Percentiles rank a stretch among this genome's conserved stretches.
Evolutionary conservation across 257 asterid genomes (phyloP).

Genomic region (Fraxinus excelsior): DNA sequence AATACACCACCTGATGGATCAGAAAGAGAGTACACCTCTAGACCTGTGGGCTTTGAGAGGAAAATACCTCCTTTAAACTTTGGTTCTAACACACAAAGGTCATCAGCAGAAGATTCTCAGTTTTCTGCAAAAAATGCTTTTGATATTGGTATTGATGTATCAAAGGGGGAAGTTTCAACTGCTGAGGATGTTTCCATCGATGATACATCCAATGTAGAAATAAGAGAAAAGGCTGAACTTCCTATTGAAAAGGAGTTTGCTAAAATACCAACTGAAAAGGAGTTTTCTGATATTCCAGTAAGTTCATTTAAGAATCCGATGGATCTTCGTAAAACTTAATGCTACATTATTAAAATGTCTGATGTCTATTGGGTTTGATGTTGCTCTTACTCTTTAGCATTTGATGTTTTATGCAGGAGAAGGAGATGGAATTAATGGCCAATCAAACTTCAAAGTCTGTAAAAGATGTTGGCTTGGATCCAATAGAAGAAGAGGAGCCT

Average conservation of each 20-base stretch:
- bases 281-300: slow-evolving; percentile 26
- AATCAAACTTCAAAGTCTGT: slow-evolving; percentile 43
- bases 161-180: slow-evolving; percentile 34
- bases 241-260: slow-evolving; percentile 28
- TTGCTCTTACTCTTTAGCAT: background rate
- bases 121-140: slow-evolving; percentile 45
- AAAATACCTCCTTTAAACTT: slow-evolving; percentile 44
- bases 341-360: background rate
- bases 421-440: slow-evolving; percentile 39
- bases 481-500: slow-evolving; percentile 70
- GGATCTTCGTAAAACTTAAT: background rate
- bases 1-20: slow-evolving; percentile 47
- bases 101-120: slow-evolving; percentile 48
- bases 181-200: slow-evolving; percentile 25
- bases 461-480: slow-evolving; percentile 79
- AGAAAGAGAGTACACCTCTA: slow-evolving; percentile 41
- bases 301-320: slow-evolving; percentile 12
- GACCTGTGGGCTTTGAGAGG: slow-evolving; percentile 40
- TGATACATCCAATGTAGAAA: slow-evolving; percentile 26
- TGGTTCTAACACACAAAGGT: slow-evolving; percentile 30
- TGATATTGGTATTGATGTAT: slow-evolving; percentile 53
- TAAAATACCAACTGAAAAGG: slow-evolving; percentile 26
- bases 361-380: background rate
- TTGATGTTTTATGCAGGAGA: slow-evolving; percentile 33
- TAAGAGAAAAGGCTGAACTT: slow-evolving; percentile 35